Percentiles rank a stretch among this genome's conserved stretches.
phyloP scores from a whole-genome alignment of 2,329 filamentous ascomycete species.

The Sarocladiaceae sp. region DNA sequence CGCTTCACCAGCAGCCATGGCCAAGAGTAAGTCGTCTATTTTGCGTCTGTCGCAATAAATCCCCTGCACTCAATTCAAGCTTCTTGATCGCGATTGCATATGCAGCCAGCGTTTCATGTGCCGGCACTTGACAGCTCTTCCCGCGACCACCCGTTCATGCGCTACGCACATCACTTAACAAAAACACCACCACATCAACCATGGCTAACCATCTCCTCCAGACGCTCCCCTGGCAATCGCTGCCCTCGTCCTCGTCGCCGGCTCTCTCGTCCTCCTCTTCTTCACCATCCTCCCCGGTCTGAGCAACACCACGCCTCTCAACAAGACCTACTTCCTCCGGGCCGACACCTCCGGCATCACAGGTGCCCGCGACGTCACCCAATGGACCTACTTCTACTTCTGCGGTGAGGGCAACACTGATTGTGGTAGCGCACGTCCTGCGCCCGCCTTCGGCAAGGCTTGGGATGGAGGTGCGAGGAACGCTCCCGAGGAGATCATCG shows the following conservation, averaged over 20 bases:
- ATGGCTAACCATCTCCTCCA: slow-evolving; percentile 15
- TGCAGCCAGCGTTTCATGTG: slow-evolving; percentile 9
- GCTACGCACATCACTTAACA: not conserved
- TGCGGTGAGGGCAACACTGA: slow-evolving; percentile 62
- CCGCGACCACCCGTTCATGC: slow-evolving; percentile 6
- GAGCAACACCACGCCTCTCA: slow-evolving; percentile 49
- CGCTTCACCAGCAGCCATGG: not conserved
- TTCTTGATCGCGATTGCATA: not conserved
- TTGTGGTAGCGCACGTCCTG: slow-evolving; percentile 60
- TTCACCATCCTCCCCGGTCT: slow-evolving; percentile 57
- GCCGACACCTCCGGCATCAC: slow-evolving; percentile 71
- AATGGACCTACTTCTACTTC: slow-evolving; percentile 91
- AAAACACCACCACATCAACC: not conserved
- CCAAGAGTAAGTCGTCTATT: slow-evolving; percentile 3
- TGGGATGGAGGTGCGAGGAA: slow-evolving; percentile 46
- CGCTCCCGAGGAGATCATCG: slow-evolving; percentile 41
- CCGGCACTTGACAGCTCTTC: not conserved
- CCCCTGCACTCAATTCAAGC: not conserved
- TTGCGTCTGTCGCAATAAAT: not conserved
- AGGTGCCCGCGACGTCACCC: slow-evolving; percentile 61
- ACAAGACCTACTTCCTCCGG: slow-evolving; percentile 80
- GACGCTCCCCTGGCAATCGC: slow-evolving; percentile 36
- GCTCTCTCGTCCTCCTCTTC: slow-evolving; percentile 50
- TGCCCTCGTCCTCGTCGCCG: slow-evolving; percentile 45
- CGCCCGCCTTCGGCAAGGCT: slow-evolving; percentile 68